Evolutionary conservation across 306 rosid genomes (phyloP), one percentile per base, ranked within the genome.

Genomic region (Dryas alaskensis): DNA sequence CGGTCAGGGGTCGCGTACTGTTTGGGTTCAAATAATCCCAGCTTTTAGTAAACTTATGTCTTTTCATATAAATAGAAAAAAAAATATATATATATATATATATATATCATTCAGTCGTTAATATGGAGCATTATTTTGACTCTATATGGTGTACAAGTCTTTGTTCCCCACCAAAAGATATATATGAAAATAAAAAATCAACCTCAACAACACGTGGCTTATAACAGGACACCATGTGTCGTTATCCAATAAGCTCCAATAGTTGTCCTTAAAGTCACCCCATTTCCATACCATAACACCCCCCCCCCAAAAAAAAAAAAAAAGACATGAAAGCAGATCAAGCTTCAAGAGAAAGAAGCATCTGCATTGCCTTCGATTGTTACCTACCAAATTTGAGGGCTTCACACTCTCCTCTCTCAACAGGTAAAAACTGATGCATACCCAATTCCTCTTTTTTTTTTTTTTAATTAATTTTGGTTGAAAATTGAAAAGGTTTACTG

Each of bases 351-450:
- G 16, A 52, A 53, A 16, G 14, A 1, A 70, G 37, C 60, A 10
- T 55, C 48, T 53, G 8, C 63, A 65, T 37, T 37, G 4, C 17
- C 8, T 42, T 44, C 43, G 45, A 11, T 44, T 58, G 65, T 75
- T 80, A 42, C 65, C 79, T 12, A 1, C 64, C 43, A 44, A 11
- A 3, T 66, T 42, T 7, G 8, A 8, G 60, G 52, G 44, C 43
- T 40, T 72, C 39, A 12, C 83, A 73, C 22, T 45, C 69, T 17
- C 22, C 54, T 68, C 65, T 49, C 60, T 5, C 64, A 10, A 45
- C 63, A 27, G 69, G 76, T 67, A 68, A 54, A n/a, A 40, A 47
- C 9, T 25, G 60, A 16, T 9, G 3, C 46, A 4, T 72, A 5
- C 22, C 49, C 51, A 6, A 27, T 59, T 42, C 55, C 9, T 60